phyloP scores from a whole-genome alignment of 192 early-diverging fungal genomes.

The Mortierella alpina region DNA sequence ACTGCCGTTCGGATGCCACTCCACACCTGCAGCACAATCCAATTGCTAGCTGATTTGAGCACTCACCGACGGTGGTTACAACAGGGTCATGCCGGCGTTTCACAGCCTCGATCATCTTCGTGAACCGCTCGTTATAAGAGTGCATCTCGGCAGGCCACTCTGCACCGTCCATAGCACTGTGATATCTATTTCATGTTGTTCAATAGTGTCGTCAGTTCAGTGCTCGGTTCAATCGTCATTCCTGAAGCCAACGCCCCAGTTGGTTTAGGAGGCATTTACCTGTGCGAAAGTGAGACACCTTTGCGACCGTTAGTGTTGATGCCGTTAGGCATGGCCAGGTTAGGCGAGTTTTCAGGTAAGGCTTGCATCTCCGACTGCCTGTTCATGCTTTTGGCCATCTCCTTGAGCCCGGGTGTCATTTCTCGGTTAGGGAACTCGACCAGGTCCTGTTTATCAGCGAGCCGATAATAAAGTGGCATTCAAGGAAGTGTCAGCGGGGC shows the following conservation, averaged over 20 bases:
- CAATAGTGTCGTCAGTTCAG: neutral
- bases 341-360: slow-evolving; percentile 59
- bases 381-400: slow-evolving; percentile 41
- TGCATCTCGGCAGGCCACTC: slow-evolving; percentile 76
- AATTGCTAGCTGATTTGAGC: neutral
- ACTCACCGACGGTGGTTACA: slow-evolving; percentile 82
- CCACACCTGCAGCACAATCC: neutral
- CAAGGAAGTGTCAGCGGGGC: slow-evolving; percentile 1
- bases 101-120: slow-evolving; percentile 89
- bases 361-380: slow-evolving; percentile 38
- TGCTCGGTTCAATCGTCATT: neutral
- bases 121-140: slow-evolving; percentile 86
- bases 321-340: slow-evolving; percentile 53
- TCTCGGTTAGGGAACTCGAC: slow-evolving; percentile 66
- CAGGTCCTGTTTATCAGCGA: slow-evolving; percentile 57
- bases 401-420: slow-evolving; percentile 46
- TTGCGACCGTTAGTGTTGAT: slow-evolving; percentile 9
- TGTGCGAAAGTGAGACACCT: slow-evolving; percentile 59
- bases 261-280: slow-evolving; percentile 46
- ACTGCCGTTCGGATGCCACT: slow-evolving; percentile 66
- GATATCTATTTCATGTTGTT: slow-evolving; percentile 58
- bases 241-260: neutral
- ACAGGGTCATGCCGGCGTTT: slow-evolving; percentile 95
- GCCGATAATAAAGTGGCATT: slow-evolving; percentile 5
- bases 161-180: slow-evolving; percentile 61